Conservation (phyloP, 768 basidiomycete species). For the Xerocomus brunneocitrinus region DNA sequence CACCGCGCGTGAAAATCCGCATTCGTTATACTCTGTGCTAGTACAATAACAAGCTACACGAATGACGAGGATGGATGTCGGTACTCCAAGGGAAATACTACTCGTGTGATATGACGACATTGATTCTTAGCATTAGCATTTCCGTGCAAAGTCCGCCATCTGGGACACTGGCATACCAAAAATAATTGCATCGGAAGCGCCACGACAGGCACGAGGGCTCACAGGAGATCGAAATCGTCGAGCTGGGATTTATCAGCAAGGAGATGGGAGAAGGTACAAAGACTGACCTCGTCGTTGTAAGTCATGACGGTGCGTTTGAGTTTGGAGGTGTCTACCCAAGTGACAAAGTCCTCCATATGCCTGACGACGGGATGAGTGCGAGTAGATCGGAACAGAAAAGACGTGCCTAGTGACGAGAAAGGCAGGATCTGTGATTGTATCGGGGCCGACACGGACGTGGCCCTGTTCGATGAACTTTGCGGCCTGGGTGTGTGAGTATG, state of each 20-base stretch:
- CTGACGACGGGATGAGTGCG: slow-evolving; percentile 35
- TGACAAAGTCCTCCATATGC: slow-evolving; percentile 99
- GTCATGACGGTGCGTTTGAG: slow-evolving; percentile 92
- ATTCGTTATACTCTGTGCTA: background rate
- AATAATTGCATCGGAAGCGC: background rate
- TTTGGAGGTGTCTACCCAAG: slow-evolving; percentile 98
- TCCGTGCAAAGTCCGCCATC: slow-evolving; percentile 3
- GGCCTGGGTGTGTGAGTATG: slow-evolving; percentile 51
- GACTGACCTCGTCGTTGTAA: slow-evolving; percentile 90
- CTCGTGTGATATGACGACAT: background rate
- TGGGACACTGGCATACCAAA: background rate
- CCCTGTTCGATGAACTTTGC: slow-evolving; percentile 98
- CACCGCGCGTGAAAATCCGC: slow-evolving; percentile 20
- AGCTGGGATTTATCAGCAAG: slow-evolving; percentile 47
- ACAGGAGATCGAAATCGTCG: slow-evolving; percentile 91
- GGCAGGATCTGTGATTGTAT: slow-evolving; percentile 94
- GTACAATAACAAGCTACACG: background rate
- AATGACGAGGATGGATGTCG: background rate
- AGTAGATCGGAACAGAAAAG: background rate
- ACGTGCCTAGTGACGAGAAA: slow-evolving; percentile 84
- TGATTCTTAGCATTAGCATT: background rate
- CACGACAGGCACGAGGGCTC: slow-evolving; percentile 13
- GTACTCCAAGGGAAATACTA: background rate
- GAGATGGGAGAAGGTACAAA: background rate
- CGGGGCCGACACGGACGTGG: slow-evolving; percentile 94